Evolutionary conservation across 2,329 filamentous ascomycete genomes (phyloP), one percentile per base, ranked within the genome.

Genomic region (Eutypa lata): DNA sequence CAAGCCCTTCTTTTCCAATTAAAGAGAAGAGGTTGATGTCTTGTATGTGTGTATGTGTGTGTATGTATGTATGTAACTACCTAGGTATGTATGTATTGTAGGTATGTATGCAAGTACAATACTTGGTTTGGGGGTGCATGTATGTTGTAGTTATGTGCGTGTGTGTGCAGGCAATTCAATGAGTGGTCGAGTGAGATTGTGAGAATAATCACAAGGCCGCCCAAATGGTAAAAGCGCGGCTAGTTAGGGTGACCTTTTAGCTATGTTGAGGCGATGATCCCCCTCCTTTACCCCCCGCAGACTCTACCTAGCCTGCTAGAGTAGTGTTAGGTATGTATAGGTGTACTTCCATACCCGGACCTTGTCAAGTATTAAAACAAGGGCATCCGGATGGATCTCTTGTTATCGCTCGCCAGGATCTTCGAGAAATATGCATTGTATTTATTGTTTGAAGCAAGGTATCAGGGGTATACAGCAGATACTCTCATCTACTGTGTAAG

Each of bases 61-160:
- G 35, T 38, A 42, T 26, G 48, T 49, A 49, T 26, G 48, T 43
- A 48, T 21, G 3, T 42, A 49, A 21, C 7, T 45, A 45, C 8
- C 5, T 45, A 45, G 4, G 43, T 28, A 45, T 19, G 19, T 45
- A 38, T 38, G 35, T 14, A 38, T 7, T 38, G 35, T 38, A 38
- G 7, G 35, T 38, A 38, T 38, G 35, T 38, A 38, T 38, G 35
- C 16, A 38, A 35, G 31, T 14, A 16, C 13, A 38, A 14, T 16
- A 38, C 13, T 14, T 14, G 35, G 35, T 5, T 31, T 31, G 26
- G 26, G 26, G 26, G 26, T 5, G 26, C n/a, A n/a, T n/a, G n/a
- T n/a, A n/a, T n/a, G 26, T 31, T 31, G 10, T 31, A 10, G 26
- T 31, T 31, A 31, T 31, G 26, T 31, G 26, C 10, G 26, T 31